Percentiles rank a stretch among this genome's conserved stretches.
Evolutionary conservation across 2,329 filamentous ascomycete genomes (phyloP).

Genomic region (Aspergillus hortae): DNA sequence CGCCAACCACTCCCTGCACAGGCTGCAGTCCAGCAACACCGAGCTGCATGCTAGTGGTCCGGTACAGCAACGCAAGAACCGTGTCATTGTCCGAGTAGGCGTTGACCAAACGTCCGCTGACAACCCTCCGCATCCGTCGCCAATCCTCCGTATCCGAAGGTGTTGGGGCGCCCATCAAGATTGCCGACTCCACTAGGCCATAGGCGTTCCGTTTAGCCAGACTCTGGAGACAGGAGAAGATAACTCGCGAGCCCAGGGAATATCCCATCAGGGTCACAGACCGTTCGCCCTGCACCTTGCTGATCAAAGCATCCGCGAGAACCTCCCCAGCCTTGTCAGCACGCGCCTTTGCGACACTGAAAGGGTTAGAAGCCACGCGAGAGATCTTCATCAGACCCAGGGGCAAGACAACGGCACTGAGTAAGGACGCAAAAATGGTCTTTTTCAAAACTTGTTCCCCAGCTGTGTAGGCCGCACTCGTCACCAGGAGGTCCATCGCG

Average conservation of each 20-base stretch:
- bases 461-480: constrained; percentile 75
- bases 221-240: constrained; percentile 74
- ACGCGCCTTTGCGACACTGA: constrained; percentile 69
- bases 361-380: constrained; percentile 74
- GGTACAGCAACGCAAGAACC: constrained; percentile 81
- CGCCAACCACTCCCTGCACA: constrained; percentile 50
- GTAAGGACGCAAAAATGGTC: constrained; percentile 65
- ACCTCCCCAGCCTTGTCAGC: constrained; percentile 77
- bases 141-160: constrained; percentile 71
- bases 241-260: constrained; percentile 74
- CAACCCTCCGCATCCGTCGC: constrained; percentile 72
- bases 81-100: constrained; percentile 86
- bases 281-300: constrained; percentile 75
- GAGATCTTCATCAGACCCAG: constrained; percentile 64
- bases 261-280: constrained; percentile 79
- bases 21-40: constrained; percentile 81
- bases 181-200: constrained; percentile 76
- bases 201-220: constrained; percentile 77
- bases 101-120: constrained; percentile 79
- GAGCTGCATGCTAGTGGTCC: constrained; percentile 75
- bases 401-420: constrained; percentile 65
- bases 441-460: constrained; percentile 71
- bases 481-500: constrained; percentile 72
- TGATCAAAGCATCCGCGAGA: constrained; percentile 77
- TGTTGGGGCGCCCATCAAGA: constrained; percentile 76